Evolutionary conservation across 257 asterid genomes (phyloP).

Genomic region (Primulina tabacum): DNA sequence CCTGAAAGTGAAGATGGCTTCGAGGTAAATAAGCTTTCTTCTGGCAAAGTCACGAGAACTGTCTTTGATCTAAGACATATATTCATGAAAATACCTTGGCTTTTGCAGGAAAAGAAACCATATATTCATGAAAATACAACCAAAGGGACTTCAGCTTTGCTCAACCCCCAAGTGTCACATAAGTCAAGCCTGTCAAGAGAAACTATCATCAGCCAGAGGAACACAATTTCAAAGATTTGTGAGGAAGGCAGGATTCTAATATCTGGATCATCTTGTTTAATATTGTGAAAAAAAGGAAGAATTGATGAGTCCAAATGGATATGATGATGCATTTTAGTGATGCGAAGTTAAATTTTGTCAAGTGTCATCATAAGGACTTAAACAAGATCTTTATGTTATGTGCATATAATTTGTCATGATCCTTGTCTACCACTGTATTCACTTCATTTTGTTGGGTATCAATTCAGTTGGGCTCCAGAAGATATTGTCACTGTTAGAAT

Average conservation of each 20-base stretch:
- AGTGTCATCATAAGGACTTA: not conserved
- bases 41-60: conserved; percentile 4
- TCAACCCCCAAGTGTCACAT: conserved; percentile 30
- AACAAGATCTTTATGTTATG: not conserved
- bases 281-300: not conserved
- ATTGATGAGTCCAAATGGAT: not conserved
- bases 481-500: conserved; percentile 69
- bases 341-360: not conserved
- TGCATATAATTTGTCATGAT: not conserved
- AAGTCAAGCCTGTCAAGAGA: conserved; percentile 53
- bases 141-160: conserved; percentile 41
- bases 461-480: conserved; percentile 84
- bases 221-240: conserved; percentile 76
- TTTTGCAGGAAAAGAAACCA: conserved; percentile 72
- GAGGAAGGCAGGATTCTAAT: conserved; percentile 73
- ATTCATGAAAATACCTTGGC: not conserved
- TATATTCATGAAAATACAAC: conserved; percentile 47
- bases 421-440: conserved; percentile 5
- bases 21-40: conserved; percentile 54
- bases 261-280: conserved; percentile 7
- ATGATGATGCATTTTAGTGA: not conserved
- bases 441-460: conserved; percentile 22
- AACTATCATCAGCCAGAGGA: conserved; percentile 61
- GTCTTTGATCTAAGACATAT: conserved; percentile 15
- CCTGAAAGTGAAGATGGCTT: conserved; percentile 88